Base-by-base conservation (phyloP, 805 yeast genomes). In the Saccharomycopsis javanensis region DNA sequence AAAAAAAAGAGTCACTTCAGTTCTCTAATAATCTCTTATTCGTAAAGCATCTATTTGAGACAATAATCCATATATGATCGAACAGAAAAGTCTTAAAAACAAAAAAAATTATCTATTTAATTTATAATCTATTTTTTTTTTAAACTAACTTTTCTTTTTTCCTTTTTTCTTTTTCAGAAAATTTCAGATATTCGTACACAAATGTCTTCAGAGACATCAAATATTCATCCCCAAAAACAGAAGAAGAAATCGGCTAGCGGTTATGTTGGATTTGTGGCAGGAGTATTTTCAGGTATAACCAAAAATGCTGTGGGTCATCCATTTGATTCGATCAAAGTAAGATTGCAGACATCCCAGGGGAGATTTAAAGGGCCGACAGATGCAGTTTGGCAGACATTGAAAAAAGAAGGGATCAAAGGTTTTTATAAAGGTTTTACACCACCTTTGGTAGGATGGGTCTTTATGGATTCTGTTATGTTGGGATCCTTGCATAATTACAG, bases 221-320 rank as follows among this genome's bases (percentile, higher is more conserved):
- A 42, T 31, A 31, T 31, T 31, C 51, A 46, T 16, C 27, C 16
- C 4, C 54, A 51, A 34, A 45, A 23, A 25, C 33, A 51, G 33
- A 34, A 20, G 30, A 28, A 55, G n/a, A 55, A 55, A 28, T 52
- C 55, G 13, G 58, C 57, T 13, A 15, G 45, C 10, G 61, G 71
- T 57, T 80, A 79, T 62, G 77, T 83, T 59, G 96, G 96, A 20
- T 90, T 89, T 66, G 79, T 88, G 23, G 96, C 96, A 1, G 97
- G 97, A 6, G 81, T 86, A 65, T 86, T 86, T 66, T 84, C 92
- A 0, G 97, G 97, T 23, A 80, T 88, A 25, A 85, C 88, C 64
- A 90, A 90, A 67, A 86, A 90, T 64, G 82, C 85, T 0, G 96
- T 90, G 8, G 97, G 97, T 1, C 97, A 89, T 69, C 96, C 97